Percentiles rank a stretch among this genome's conserved stretches.
These are phyloP conservation scores for Breviolum minutum DNA, from an alignment of 73 alveolate genomes.

Conservation along the genomic window DNA sequence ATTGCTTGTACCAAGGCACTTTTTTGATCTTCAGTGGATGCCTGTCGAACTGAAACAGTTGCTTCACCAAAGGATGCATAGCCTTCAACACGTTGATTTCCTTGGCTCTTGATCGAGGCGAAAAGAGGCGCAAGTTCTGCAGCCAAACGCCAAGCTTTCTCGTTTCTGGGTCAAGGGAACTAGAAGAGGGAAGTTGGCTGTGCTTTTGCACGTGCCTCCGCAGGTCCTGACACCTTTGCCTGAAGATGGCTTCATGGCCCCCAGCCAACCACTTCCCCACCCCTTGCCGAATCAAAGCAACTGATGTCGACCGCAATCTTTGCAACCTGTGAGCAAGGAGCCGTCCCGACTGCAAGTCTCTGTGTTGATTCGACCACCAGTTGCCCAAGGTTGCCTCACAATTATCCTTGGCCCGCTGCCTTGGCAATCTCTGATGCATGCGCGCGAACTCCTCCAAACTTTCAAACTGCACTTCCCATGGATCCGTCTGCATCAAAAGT, in stretches of 20 bases:
- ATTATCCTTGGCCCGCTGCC: not conserved
- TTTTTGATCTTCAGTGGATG: not conserved
- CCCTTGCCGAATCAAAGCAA: not conserved
- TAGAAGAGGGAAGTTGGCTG: not conserved
- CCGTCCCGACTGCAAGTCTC: too few species aligned
- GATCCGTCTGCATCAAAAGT: not conserved
- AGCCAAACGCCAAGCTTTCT: not conserved
- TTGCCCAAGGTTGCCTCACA: not conserved
- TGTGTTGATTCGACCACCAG: not conserved
- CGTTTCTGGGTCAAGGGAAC: not conserved
- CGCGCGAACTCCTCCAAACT: not conserved
- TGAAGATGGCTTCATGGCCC: not conserved
- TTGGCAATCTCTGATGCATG: constrained; percentile 14
- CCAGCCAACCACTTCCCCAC: not conserved
- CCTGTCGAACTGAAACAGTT: not conserved
- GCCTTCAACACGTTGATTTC: not conserved
- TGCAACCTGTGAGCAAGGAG: not conserved
- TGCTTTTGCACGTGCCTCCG: not conserved
- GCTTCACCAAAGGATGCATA: not conserved
- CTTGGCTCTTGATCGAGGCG: not conserved
- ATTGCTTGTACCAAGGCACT: not conserved
- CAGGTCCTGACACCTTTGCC: not conserved
- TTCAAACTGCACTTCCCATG: not conserved
- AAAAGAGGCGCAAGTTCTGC: not conserved
- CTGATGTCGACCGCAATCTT: not conserved